phyloP scores from a whole-genome alignment of 1,284 basidiomycete genomes.

The Ceraceosorus guamensis region DNA sequence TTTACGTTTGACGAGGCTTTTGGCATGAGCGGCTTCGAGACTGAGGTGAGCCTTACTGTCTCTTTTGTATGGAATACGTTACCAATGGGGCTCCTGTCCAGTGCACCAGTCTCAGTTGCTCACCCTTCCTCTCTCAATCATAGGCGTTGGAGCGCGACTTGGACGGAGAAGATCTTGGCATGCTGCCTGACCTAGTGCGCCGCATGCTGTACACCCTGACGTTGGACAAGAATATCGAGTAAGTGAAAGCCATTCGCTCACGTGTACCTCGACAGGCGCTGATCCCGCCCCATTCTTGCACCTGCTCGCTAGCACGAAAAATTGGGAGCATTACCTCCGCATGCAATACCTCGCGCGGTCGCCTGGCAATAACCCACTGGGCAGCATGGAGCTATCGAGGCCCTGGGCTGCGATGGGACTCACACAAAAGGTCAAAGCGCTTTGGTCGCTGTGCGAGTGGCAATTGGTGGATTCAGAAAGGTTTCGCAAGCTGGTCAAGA shows the following conservation, averaged over 20 bases:
- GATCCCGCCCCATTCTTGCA: background rate
- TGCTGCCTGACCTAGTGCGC: slow-evolving; percentile 51
- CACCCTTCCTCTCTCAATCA: background rate
- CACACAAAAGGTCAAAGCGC: slow-evolving; percentile 49
- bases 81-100: background rate
- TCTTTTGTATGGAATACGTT: no score
- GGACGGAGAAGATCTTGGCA: slow-evolving; percentile 50
- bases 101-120: no score
- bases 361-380: slow-evolving; percentile 18
- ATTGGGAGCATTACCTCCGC: slow-evolving; percentile 31
- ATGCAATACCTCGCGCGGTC: slow-evolving; percentile 24
- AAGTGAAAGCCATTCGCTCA: slow-evolving; percentile 20
- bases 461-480: slow-evolving; percentile 54
- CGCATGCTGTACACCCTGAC: slow-evolving; percentile 53
- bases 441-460: slow-evolving; percentile 53
- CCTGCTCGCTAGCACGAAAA: slow-evolving; percentile 2
- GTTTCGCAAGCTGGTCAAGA: slow-evolving; percentile 53
- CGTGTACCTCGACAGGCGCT: background rate
- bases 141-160: slow-evolving; percentile 53
- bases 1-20: slow-evolving; percentile 47
- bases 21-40: slow-evolving; percentile 40
- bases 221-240: slow-evolving; percentile 53
- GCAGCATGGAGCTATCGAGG: slow-evolving; percentile 31
- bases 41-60: slow-evolving; percentile 29
- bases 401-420: slow-evolving; percentile 52